These are phyloP conservation scores for Leishmania arabica DNA, from an alignment of 208 protist genomes.

Conservation along the genomic window DNA sequence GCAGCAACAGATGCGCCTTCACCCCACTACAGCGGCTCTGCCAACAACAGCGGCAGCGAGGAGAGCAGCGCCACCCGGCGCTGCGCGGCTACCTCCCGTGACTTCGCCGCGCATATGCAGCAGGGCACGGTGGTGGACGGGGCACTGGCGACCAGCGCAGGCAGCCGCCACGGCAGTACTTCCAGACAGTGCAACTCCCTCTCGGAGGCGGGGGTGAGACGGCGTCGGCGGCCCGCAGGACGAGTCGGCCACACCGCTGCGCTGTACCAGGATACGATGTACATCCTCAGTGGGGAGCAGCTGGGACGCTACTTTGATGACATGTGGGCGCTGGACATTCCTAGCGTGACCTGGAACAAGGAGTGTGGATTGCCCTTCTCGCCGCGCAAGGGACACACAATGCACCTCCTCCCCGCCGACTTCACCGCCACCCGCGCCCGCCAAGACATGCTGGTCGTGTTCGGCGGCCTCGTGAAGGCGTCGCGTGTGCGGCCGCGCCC, in stretches of 20 bases:
- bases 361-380: constrained; percentile 41
- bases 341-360: constrained; percentile 25
- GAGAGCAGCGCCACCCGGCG: background rate
- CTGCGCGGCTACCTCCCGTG: background rate
- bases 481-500: constrained; percentile 23
- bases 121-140: background rate
- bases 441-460: constrained; percentile 48
- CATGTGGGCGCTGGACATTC: constrained; percentile 42
- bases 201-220: background rate
- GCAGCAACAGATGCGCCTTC: background rate
- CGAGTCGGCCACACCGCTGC: constrained; percentile 51
- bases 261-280: constrained; percentile 39
- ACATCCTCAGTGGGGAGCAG: constrained; percentile 48
- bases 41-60: background rate
- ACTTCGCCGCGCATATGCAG: background rate
- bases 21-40: background rate
- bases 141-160: background rate
- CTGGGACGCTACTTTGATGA: constrained; percentile 37
- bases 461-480: constrained; percentile 41
- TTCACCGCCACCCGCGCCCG: constrained; percentile 32
- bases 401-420: constrained; percentile 39
- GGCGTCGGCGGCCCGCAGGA: constrained; percentile 17
- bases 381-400: constrained; percentile 50
- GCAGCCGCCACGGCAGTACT: background rate
- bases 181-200: background rate